Evolutionary conservation across 202 grass and related monocot species (phyloP).

Genomic region (Dendrocalamus latiflorus): DNA sequence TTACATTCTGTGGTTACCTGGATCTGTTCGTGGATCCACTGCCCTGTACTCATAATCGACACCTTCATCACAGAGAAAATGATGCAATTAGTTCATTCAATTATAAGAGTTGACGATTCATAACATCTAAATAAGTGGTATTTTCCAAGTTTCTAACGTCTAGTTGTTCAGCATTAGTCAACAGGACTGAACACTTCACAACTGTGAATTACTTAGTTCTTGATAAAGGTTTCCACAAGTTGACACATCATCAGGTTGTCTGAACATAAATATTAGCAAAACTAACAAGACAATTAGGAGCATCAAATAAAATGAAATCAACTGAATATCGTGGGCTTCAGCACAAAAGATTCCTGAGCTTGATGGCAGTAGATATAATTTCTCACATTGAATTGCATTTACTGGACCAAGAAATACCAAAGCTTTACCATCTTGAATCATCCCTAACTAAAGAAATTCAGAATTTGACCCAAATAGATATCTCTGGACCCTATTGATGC

Average conservation of each 20-base stretch:
- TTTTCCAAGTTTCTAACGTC: background rate
- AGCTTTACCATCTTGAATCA: background rate
- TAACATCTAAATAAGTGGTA: background rate
- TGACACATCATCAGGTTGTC: background rate
- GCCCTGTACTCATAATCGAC: constrained; percentile 86
- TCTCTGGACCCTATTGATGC: background rate
- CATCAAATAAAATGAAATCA: background rate
- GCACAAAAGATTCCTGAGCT: background rate
- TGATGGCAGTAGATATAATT: too few species aligned
- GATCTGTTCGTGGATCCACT: constrained; percentile 52
- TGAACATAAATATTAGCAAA: background rate
- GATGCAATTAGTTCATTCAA: background rate
- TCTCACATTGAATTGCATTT: too few species aligned
- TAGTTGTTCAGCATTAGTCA: background rate
- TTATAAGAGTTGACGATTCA: background rate
- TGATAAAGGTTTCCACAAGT: background rate
- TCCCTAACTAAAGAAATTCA: background rate
- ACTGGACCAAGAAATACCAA: background rate
- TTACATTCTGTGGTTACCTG: constrained; percentile 24
- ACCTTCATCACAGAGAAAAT: constrained; percentile 37
- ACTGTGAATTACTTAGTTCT: background rate
- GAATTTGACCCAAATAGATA: background rate
- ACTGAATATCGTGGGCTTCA: too few species aligned
- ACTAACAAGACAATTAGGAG: background rate
- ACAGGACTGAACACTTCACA: background rate